Conservation (phyloP, 768 basidiomycete genomes). For the Kwoniella bestiolae region DNA sequence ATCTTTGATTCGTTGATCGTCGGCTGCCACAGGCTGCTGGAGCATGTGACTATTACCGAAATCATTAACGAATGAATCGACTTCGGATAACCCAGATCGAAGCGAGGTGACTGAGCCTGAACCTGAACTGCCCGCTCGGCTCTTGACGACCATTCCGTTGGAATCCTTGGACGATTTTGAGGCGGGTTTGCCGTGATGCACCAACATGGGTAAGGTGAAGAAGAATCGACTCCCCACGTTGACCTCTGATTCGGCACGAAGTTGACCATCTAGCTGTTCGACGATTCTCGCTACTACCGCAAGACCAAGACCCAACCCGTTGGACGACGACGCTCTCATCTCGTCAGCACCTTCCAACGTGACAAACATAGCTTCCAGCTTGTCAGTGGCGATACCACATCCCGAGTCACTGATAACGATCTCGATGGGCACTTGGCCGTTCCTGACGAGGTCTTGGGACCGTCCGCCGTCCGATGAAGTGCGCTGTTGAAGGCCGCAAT, state of each 20-base stretch:
- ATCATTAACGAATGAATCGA: slow-evolving; percentile 58
- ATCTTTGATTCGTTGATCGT: slow-evolving; percentile 42
- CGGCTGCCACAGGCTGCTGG: slow-evolving; percentile 13
- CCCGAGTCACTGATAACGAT: slow-evolving; percentile 75
- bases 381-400: slow-evolving; percentile 68
- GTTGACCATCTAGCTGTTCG: slow-evolving; percentile 75
- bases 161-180: slow-evolving; percentile 55
- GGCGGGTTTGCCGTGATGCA: slow-evolving; percentile 51
- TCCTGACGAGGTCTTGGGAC: slow-evolving; percentile 11
- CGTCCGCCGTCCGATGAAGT: slow-evolving; percentile 3
- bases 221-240: slow-evolving; percentile 73
- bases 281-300: slow-evolving; percentile 82
- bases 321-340: slow-evolving; percentile 4
- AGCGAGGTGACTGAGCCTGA: slow-evolving; percentile 24
- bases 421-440: slow-evolving; percentile 63
- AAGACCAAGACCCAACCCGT: slow-evolving; percentile 67
- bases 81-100: slow-evolving; percentile 45
- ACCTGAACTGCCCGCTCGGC: slow-evolving; percentile 24
- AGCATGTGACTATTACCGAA: slow-evolving; percentile 55
- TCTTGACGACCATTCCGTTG: neutral
- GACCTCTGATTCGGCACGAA: slow-evolving; percentile 75
- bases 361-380: slow-evolving; percentile 75
- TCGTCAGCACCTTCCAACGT: slow-evolving; percentile 77
- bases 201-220: slow-evolving; percentile 60
- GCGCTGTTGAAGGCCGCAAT: slow-evolving; percentile 62